phyloP scores from a whole-genome alignment of 768 basidiomycete species.

The Clathrus columnatus region DNA sequence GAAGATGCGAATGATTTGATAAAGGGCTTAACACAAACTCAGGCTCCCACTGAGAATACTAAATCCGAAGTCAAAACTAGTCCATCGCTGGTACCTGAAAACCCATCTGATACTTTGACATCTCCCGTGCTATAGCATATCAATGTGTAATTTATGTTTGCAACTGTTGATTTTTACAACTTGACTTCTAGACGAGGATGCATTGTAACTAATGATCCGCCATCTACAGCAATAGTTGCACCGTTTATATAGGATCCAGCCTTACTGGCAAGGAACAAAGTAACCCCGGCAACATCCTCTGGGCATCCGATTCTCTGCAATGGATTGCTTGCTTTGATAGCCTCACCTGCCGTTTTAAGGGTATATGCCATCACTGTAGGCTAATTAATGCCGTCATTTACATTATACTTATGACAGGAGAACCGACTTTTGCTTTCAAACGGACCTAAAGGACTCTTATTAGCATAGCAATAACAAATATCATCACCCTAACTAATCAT shows the following conservation, averaged over 20 bases:
- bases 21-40: slow-evolving; percentile 37
- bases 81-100: background rate
- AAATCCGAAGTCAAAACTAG: slow-evolving; percentile 2
- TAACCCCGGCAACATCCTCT: slow-evolving; percentile 57
- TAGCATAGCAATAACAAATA: background rate
- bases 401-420: no score
- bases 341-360: slow-evolving; percentile 36
- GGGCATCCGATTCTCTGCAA: slow-evolving; percentile 47
- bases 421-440: slow-evolving; percentile 36
- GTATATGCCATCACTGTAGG: slow-evolving; percentile 47
- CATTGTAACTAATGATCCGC: slow-evolving; percentile 38
- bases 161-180: background rate
- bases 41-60: background rate
- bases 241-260: slow-evolving; percentile 59
- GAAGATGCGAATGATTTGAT: slow-evolving; percentile 73
- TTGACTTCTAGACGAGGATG: background rate
- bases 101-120: background rate
- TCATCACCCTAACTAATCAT: slow-evolving; percentile 9
- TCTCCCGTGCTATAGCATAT: background rate
- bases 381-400: background rate
- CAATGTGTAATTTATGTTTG: no score
- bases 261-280: slow-evolving; percentile 50
- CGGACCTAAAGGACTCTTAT: slow-evolving; percentile 16
- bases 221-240: slow-evolving; percentile 53
- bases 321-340: slow-evolving; percentile 36